These are phyloP conservation scores for Noccaea bulbosa DNA, from an alignment of 345 rosid species.

Conservation along the genomic window DNA sequence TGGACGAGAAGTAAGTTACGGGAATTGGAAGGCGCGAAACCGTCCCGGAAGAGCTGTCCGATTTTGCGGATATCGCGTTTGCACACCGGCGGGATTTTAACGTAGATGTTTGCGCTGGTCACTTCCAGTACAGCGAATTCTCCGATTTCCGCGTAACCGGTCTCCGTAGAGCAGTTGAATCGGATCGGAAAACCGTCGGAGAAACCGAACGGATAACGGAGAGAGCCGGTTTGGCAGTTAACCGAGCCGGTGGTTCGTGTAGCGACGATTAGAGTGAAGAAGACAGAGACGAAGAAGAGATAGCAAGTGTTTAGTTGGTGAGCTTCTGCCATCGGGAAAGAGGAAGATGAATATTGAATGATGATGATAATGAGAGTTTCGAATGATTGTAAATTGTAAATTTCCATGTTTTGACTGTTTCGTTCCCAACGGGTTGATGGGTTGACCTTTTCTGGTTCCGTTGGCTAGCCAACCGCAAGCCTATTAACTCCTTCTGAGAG, in stretches of 20 bases:
- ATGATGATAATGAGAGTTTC: too few relatives aligned
- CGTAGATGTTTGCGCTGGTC: slow-evolving; percentile 3
- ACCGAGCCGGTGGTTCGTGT: slow-evolving; percentile 6
- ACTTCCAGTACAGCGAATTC: not conserved
- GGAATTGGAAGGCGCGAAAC: not conserved
- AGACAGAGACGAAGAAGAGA: slow-evolving; percentile 6
- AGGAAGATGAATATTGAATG: not conserved
- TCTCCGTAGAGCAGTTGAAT: not conserved
- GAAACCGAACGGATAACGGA: slow-evolving; percentile 70
- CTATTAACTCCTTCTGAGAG: too few relatives aligned
- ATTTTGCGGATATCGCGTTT: slow-evolving; percentile 18
- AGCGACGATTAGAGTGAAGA: slow-evolving; percentile 2
- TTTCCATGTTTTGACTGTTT: slow-evolving; percentile 6
- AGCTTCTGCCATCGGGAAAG: not conserved
- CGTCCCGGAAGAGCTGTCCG: not conserved
- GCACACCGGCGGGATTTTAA: slow-evolving; percentile 14
- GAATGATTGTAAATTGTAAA: not conserved
- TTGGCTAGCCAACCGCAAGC: too few relatives aligned
- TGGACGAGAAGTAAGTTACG: not conserved
- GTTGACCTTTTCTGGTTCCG: not conserved
- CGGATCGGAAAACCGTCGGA: slow-evolving; percentile 55
- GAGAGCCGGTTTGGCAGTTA: slow-evolving; percentile 42
- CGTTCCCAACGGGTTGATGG: not conserved
- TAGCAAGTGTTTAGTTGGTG: not conserved
- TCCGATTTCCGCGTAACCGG: not conserved